These are phyloP conservation scores for Chernovozyma aurita DNA, from an alignment of 1,139 yeast species.

Conservation along the genomic window DNA sequence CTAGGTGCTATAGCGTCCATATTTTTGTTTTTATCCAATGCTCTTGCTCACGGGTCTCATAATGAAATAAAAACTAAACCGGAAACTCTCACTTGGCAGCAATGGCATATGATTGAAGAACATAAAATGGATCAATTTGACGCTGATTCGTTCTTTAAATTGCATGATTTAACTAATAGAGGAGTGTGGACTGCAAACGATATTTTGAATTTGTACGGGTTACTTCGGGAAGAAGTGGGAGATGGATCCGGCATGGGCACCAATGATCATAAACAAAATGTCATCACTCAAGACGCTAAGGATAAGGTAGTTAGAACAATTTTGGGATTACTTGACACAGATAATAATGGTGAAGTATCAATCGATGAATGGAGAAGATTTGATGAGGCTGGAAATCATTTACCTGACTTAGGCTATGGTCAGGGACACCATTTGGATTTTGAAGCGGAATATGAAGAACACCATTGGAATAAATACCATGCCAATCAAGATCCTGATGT, in stretches of 20 bases:
- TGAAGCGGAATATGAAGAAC: conserved; percentile 89
- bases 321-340: conserved; percentile 56
- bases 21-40: background rate
- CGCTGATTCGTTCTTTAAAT: conserved; percentile 69
- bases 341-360: conserved; percentile 62
- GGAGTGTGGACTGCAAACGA: conserved; percentile 58
- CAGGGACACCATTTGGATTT: conserved; percentile 97
- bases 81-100: conserved; percentile 59
- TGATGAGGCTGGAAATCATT: conserved; percentile 56
- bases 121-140: conserved; percentile 75
- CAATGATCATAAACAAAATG: conserved; percentile 55
- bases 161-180: conserved; percentile 65
- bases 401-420: conserved; percentile 93
- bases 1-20: background rate
- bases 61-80: conserved; percentile 31
- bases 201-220: conserved; percentile 76
- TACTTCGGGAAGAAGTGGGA: conserved; percentile 70
- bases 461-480: conserved; percentile 90
- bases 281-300: conserved; percentile 52
- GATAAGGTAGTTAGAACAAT: conserved; percentile 55
- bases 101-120: conserved; percentile 88
- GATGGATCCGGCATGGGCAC: conserved; percentile 89
- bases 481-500: conserved; percentile 80
- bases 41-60: conserved; percentile 1
- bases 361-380: conserved; percentile 72